phyloP scores from a whole-genome alignment of 2,329 filamentous ascomycete species.

The Apiospora kogelbergensis region DNA sequence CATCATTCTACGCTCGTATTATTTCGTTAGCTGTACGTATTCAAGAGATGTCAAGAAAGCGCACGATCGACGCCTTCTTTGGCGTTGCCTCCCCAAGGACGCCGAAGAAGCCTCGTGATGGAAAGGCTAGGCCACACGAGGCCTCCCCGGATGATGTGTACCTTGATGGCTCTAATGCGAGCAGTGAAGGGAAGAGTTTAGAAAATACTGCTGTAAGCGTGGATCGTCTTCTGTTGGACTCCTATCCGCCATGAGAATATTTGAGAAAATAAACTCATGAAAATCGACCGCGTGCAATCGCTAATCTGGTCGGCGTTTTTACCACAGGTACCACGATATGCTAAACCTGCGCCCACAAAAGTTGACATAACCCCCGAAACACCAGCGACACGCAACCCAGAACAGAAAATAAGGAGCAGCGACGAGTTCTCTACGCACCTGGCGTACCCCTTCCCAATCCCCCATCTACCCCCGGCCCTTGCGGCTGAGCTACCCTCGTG shows the following conservation, averaged over 20 bases:
- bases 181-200: background rate
- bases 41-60: constrained; percentile 43
- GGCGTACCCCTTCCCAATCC: constrained; percentile 53
- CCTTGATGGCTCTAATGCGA: background rate
- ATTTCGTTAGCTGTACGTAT: background rate
- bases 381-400: background rate
- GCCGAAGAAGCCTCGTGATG: constrained; percentile 36
- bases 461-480: constrained; percentile 39
- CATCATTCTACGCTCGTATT: background rate
- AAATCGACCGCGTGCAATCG: background rate
- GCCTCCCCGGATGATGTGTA: background rate
- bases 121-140: background rate
- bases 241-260: background rate
- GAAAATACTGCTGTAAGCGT: background rate
- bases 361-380: background rate
- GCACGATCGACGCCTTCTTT: constrained; percentile 72
- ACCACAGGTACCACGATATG: background rate
- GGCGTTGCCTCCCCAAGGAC: constrained; percentile 34
- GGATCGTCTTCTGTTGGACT: background rate
- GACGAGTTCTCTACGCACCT: constrained; percentile 37
- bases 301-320: background rate
- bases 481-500: constrained; percentile 40
- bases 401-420: constrained; percentile 17
- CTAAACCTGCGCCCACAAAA: background rate
- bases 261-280: background rate